These are phyloP conservation scores for Dactylorhiza incarnata DNA, from an alignment of 106 monocot species.

Conservation along the genomic window DNA sequence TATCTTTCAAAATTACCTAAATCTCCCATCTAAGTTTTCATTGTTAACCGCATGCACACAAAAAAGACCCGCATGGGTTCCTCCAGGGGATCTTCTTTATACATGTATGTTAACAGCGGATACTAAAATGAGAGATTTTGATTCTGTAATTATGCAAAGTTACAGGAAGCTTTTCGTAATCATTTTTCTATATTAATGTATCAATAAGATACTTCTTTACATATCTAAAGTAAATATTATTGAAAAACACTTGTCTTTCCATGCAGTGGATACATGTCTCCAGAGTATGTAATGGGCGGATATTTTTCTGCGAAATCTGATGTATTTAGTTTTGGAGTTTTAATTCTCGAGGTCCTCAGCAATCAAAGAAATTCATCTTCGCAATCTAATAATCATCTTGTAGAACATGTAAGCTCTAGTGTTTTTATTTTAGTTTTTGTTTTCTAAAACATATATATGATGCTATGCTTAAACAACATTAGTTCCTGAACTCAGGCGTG, in stretches of 20 bases:
- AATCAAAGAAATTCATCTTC: constrained; percentile 27
- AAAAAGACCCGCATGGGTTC: too few relatives aligned
- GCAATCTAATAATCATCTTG: constrained; percentile 11
- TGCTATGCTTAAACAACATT: background rate
- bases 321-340: constrained; percentile 58
- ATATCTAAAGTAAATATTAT: too few relatives aligned
- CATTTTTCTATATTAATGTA: too few relatives aligned
- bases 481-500: constrained; percentile 12
- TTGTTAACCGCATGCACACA: too few relatives aligned
- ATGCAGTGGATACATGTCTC: constrained; percentile 56
- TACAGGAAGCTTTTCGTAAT: too few relatives aligned
- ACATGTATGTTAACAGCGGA: too few relatives aligned
- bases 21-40: too few relatives aligned
- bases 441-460: constrained; percentile 9
- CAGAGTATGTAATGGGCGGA: constrained; percentile 42
- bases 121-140: too few relatives aligned
- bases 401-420: constrained; percentile 25
- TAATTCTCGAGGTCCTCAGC: constrained; percentile 44
- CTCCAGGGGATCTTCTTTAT: too few relatives aligned
- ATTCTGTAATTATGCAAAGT: too few relatives aligned
- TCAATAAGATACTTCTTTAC: too few relatives aligned
- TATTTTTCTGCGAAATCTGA: constrained; percentile 51
- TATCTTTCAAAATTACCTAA: too few relatives aligned
- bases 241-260: background rate
- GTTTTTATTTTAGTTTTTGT: background rate